Percentiles rank a stretch among this genome's conserved stretches.
These are phyloP conservation scores for Bacidia rubella DNA, from an alignment of 495 filamentous ascomycete species.

Conservation along the genomic window DNA sequence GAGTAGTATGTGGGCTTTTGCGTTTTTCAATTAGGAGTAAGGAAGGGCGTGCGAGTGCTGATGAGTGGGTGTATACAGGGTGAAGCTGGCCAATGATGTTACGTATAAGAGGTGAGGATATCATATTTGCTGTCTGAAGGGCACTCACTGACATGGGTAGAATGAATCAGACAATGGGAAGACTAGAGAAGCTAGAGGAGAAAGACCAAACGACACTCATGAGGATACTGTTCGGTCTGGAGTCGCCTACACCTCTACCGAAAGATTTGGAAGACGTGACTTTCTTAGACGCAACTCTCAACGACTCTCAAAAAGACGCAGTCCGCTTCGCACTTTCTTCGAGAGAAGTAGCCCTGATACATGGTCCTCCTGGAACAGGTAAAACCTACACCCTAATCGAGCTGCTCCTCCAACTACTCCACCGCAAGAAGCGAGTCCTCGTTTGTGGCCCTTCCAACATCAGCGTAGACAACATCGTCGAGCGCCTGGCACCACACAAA, in stretches of 20 bases:
- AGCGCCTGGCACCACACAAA: constrained; percentile 69
- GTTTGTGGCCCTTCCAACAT: constrained; percentile 96
- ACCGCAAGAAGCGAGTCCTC: constrained; percentile 55
- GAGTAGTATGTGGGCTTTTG: constrained; percentile 17
- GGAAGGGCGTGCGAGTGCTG: not conserved
- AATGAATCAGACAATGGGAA: constrained; percentile 83
- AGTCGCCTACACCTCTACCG: constrained; percentile 41
- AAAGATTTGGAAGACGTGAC: constrained; percentile 33
- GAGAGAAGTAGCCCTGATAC: constrained; percentile 78
- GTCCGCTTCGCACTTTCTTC: constrained; percentile 78
- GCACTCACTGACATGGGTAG: constrained; percentile 28
- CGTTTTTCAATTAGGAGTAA: constrained; percentile 3
- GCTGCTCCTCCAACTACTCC: constrained; percentile 69
- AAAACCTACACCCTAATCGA: constrained; percentile 98
- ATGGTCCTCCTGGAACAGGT: constrained; percentile 90
- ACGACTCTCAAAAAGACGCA: constrained; percentile 83
- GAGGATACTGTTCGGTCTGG: constrained; percentile 68
- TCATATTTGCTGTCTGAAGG: not conserved
- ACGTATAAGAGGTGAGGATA: constrained; percentile 59
- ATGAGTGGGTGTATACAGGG: constrained; percentile 28
- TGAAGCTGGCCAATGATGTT: constrained; percentile 93
- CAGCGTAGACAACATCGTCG: constrained; percentile 97
- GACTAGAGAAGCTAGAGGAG: constrained; percentile 57
- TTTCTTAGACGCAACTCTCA: constrained; percentile 69
- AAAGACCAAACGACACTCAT: constrained; percentile 61